Conservation (phyloP, 73 alveolate genomes). For the Paramecium sexaurelia region DNA sequence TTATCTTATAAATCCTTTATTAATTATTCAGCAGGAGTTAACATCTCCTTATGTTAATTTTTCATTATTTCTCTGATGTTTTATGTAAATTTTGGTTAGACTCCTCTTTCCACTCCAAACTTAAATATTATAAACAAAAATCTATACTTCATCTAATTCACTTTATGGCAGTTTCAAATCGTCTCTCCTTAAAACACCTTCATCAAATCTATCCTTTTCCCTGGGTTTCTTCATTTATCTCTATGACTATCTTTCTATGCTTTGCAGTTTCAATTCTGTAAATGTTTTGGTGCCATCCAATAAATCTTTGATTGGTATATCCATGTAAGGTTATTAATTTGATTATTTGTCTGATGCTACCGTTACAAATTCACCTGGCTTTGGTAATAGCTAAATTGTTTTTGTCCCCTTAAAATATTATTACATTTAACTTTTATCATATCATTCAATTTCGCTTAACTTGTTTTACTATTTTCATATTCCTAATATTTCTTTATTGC, state of each 20-base stretch:
- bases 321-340: slow-evolving; percentile 14
- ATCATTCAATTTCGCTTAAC: slow-evolving; percentile 30
- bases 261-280: slow-evolving; percentile 52
- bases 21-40: background rate
- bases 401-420: background rate
- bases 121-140: background rate
- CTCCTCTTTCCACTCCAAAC: slow-evolving; percentile 38
- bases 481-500: slow-evolving; percentile 52
- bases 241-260: background rate
- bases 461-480: slow-evolving; percentile 43
- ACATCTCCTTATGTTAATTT: slow-evolving; percentile 20
- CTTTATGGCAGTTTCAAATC: background rate
- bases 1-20: background rate
- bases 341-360: slow-evolving; percentile 36
- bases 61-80: slow-evolving; percentile 11
- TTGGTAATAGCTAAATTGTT: slow-evolving; percentile 35
- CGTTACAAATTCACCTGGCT: slow-evolving; percentile 46
- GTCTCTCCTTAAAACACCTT: slow-evolving; percentile 27
- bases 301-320: slow-evolving; percentile 23
- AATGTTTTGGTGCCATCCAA: slow-evolving; percentile 52
- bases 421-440: slow-evolving; percentile 5
- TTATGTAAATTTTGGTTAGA: slow-evolving; percentile 13
- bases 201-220: slow-evolving; percentile 39
- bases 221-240: slow-evolving; percentile 43
- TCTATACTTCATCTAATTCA: slow-evolving; percentile 38